phyloP scores from a whole-genome alignment of 495 filamentous ascomycete species.

The Staphylotrichum tortipilum region DNA sequence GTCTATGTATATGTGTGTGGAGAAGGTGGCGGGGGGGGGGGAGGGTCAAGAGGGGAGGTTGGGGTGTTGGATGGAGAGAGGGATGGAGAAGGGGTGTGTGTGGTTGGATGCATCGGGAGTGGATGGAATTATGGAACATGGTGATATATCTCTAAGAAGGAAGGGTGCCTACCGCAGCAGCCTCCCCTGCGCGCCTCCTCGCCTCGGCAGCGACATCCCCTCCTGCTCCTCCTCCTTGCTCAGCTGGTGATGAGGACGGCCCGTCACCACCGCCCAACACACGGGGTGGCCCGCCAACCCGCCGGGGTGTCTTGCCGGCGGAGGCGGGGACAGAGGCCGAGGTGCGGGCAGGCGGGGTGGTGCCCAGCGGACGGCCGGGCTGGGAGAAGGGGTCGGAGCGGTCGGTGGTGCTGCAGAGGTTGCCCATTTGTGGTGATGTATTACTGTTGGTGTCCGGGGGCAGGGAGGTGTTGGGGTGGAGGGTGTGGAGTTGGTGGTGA shows the following conservation, averaged over 20 bases:
- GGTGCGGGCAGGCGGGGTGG: constrained; percentile 32
- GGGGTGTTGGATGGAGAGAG: too few relatives aligned
- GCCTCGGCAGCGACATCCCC: too few relatives aligned
- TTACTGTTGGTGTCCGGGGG: not conserved
- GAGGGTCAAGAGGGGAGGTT: too few relatives aligned
- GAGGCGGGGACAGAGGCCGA: constrained; percentile 29
- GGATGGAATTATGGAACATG: too few relatives aligned
- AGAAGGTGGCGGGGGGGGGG: too few relatives aligned
- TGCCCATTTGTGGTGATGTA: constrained; percentile 49
- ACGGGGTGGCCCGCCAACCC: constrained; percentile 46
- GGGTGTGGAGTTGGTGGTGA: not conserved
- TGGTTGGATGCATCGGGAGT: too few relatives aligned
- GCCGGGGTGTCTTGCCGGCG: constrained; percentile 21
- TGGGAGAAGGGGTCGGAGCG: constrained; percentile 48
- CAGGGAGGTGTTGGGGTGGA: not conserved
- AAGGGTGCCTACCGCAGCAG: too few relatives aligned
- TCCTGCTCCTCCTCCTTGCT: too few relatives aligned
- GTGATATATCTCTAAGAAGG: too few relatives aligned
- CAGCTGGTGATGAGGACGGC: not conserved
- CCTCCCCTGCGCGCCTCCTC: too few relatives aligned
- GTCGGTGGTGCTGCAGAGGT: constrained; percentile 64
- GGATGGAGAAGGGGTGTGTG: too few relatives aligned
- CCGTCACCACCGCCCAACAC: constrained; percentile 39
- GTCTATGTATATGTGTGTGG: too few relatives aligned
- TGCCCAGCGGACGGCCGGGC: constrained; percentile 55